Conservation (phyloP, 108 stramenopile species). For the Cyclotella kingstonii region DNA sequence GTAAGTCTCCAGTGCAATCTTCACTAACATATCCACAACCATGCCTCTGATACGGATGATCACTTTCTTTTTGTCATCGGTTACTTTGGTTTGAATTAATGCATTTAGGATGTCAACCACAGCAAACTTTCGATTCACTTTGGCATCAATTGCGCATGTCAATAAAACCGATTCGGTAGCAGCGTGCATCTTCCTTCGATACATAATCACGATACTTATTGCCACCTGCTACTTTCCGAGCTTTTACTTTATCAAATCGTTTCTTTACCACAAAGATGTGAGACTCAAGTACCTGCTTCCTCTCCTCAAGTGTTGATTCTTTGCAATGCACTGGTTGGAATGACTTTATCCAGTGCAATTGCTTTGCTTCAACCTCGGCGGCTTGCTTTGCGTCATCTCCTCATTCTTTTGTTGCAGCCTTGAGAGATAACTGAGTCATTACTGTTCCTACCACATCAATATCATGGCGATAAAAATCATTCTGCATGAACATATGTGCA, state of each 20-base stretch:
- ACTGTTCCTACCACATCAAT: background rate
- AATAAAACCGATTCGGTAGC: too few relatives aligned
- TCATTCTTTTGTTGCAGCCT: background rate
- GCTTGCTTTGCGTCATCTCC: background rate
- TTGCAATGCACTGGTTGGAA: background rate
- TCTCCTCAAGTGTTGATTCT: too few relatives aligned
- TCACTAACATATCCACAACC: conserved; percentile 23
- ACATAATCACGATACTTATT: too few relatives aligned
- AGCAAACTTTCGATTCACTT: conserved; percentile 38
- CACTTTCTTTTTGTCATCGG: too few relatives aligned
- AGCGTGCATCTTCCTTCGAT: too few relatives aligned
- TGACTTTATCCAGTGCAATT: conserved; percentile 1
- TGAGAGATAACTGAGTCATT: background rate
- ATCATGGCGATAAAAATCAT: background rate
- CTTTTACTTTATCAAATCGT: too few relatives aligned
- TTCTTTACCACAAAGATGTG: too few relatives aligned
- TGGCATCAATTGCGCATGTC: too few relatives aligned
- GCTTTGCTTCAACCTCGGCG: background rate
- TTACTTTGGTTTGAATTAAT: conserved; percentile 16
- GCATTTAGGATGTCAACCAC: conserved; percentile 44
- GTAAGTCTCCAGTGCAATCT: conserved; percentile 20
- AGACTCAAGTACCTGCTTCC: too few relatives aligned
- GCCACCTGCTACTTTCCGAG: too few relatives aligned
- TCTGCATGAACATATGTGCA: background rate
- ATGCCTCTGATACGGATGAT: conserved; percentile 20